phyloP scores from a whole-genome alignment of 176 grass and related monocot genomes.

The Metroxylon sagu region DNA sequence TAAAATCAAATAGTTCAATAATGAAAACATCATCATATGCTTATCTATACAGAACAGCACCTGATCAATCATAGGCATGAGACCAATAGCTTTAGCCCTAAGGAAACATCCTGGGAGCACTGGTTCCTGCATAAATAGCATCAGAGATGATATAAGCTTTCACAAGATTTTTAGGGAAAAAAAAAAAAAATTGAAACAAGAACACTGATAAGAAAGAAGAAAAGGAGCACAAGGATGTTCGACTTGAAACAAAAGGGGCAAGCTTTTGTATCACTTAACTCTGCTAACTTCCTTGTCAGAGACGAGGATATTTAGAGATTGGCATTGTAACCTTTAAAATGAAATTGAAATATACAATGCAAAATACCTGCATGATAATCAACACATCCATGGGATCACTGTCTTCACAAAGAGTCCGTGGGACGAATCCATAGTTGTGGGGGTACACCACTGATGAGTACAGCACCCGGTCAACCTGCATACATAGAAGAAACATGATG shows the following conservation, averaged over 20 bases:
- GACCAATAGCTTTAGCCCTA: constrained; percentile 78
- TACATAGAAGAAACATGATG: not conserved
- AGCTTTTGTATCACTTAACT: not conserved
- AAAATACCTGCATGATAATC: constrained; percentile 90
- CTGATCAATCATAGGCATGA: constrained; percentile 99
- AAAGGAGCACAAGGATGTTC: no score
- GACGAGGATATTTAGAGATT: no score
- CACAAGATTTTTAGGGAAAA: no score
- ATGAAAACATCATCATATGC: not conserved
- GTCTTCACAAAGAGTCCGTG: constrained; percentile 90
- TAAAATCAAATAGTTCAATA: no score
- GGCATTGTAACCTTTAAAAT: not conserved
- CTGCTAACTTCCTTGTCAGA: not conserved
- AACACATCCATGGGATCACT: constrained; percentile 93
- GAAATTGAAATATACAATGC: not conserved
- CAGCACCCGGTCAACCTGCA: constrained; percentile 80
- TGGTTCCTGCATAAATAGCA: constrained; percentile 49
- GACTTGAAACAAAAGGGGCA: no score
- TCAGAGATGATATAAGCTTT: not conserved
- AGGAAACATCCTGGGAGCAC: constrained; percentile 91
- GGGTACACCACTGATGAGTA: constrained; percentile 97
- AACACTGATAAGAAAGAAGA: no score
- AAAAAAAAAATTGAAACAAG: no score
- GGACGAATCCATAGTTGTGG: constrained; percentile 97
- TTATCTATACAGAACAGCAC: constrained; percentile 14